Percentiles rank a stretch among this genome's conserved stretches.
Conservation (phyloP, 805 yeast genomes). For the Barnettozyma vustinii region DNA sequence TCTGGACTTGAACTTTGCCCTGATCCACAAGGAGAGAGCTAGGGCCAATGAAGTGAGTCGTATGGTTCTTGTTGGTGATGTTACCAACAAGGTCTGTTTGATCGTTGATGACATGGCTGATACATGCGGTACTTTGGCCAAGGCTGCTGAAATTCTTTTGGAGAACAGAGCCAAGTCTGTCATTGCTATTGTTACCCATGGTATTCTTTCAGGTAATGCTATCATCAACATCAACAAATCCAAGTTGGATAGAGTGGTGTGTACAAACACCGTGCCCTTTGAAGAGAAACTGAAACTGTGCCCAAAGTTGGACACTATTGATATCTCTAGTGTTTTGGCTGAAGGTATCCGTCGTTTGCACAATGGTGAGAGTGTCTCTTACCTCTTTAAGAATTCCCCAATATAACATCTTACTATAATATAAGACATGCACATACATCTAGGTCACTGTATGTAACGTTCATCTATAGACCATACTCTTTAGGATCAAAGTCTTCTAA, state of each 20-base stretch:
- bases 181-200: constrained; percentile 80
- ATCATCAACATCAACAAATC: constrained; percentile 65
- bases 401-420: constrained; percentile 11
- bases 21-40: constrained; percentile 81
- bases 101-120: constrained; percentile 89
- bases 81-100: constrained; percentile 65
- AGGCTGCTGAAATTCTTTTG: constrained; percentile 72
- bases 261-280: constrained; percentile 78
- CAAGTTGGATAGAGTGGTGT: constrained; percentile 61
- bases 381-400: constrained; percentile 68
- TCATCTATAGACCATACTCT: constrained; percentile 37
- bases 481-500: constrained; percentile 47
- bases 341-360: constrained; percentile 82
- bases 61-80: constrained; percentile 87
- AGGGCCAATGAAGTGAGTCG: constrained; percentile 78
- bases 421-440: neutral
- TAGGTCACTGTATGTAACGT: neutral
- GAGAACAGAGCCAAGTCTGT: constrained; percentile 67
- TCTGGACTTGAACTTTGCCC: constrained; percentile 73
- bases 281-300: constrained; percentile 55
- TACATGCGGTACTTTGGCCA: constrained; percentile 81
- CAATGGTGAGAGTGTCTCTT: constrained; percentile 82
- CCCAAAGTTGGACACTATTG: constrained; percentile 62
- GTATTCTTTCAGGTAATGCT: constrained; percentile 72
- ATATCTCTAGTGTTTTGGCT: constrained; percentile 68